phyloP scores from a whole-genome alignment of 2,329 filamentous ascomycete genomes.

The Ceratocystis harringtonii region DNA sequence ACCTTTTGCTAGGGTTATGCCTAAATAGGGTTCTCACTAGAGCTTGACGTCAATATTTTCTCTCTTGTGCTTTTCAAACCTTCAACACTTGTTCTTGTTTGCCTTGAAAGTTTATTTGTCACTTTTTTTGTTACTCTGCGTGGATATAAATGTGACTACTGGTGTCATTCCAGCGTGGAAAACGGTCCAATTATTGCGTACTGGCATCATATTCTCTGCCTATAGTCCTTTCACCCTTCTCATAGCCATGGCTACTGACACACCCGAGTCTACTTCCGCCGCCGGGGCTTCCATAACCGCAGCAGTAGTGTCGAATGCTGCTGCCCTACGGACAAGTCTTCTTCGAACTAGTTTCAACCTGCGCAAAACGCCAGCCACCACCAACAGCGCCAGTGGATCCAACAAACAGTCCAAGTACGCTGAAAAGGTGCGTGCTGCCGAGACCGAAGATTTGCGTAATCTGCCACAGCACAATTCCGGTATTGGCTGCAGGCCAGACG shows the following conservation, averaged over 20 bases:
- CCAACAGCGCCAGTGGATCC: not conserved
- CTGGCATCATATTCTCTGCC: no score
- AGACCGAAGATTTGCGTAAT: conserved; percentile 10
- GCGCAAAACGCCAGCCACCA: not conserved
- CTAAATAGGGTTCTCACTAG: not conserved
- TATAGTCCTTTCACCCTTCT: not conserved
- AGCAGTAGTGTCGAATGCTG: conserved; percentile 8
- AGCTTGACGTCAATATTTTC: not conserved
- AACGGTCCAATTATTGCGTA: no score
- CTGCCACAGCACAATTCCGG: conserved; percentile 15
- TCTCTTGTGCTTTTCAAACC: not conserved
- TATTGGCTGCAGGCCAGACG: conserved; percentile 7
- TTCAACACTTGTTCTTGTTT: not conserved
- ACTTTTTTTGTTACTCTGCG: not conserved
- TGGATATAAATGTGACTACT: not conserved
- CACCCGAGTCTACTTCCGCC: not conserved
- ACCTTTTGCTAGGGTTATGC: not conserved
- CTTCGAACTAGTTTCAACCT: conserved; percentile 4
- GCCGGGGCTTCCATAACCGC: not conserved
- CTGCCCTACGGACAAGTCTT: conserved; percentile 1
- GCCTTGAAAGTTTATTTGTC: not conserved
- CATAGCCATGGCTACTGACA: not conserved
- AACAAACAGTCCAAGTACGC: conserved; percentile 11
- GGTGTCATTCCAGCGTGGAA: not conserved
- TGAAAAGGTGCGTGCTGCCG: conserved; percentile 2